Conservation (phyloP, 768 basidiomycete species). For the Naematelia encephala region DNA sequence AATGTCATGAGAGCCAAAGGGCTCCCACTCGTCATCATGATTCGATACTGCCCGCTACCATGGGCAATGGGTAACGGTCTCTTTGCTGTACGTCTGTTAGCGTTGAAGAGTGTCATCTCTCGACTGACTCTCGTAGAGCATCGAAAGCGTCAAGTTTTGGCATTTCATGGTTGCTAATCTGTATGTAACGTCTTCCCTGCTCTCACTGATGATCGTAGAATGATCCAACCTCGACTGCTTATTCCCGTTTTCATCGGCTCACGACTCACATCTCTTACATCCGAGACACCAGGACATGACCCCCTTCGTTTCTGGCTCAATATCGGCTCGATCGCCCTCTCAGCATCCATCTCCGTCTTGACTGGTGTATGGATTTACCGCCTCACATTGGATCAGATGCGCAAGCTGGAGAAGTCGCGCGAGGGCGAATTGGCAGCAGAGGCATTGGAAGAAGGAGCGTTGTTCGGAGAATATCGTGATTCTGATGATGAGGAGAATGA, state of each 20-base stretch:
- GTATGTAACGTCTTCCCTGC: constrained; percentile 16
- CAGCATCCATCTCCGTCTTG: constrained; percentile 25
- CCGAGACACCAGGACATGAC: constrained; percentile 27
- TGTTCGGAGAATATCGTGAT: constrained; percentile 34
- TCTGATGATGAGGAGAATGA: constrained; percentile 16
- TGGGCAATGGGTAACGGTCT: constrained; percentile 49
- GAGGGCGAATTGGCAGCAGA: constrained; percentile 42
- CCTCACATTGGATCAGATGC: constrained; percentile 46
- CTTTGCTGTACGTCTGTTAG: constrained; percentile 48
- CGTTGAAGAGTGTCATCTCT: not conserved
- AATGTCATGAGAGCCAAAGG: constrained; percentile 50
- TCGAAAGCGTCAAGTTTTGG: constrained; percentile 46
- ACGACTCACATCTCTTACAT: constrained; percentile 45
- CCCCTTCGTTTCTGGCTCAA: constrained; percentile 47
- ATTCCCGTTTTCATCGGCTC: constrained; percentile 50
- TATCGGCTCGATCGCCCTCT: constrained; percentile 37
- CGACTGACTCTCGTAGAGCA: constrained; percentile 27
- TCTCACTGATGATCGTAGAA: constrained; percentile 13
- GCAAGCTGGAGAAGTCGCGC: constrained; percentile 27
- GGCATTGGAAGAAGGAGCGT: constrained; percentile 39
- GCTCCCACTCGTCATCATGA: constrained; percentile 47
- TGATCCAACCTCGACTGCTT: constrained; percentile 43
- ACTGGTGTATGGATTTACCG: constrained; percentile 48
- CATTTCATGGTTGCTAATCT: constrained; percentile 49
- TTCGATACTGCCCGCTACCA: constrained; percentile 49